Evolutionary conservation across 2,329 filamentous ascomycete genomes (phyloP).

Genomic region (Trichoderma atroviride): DNA sequence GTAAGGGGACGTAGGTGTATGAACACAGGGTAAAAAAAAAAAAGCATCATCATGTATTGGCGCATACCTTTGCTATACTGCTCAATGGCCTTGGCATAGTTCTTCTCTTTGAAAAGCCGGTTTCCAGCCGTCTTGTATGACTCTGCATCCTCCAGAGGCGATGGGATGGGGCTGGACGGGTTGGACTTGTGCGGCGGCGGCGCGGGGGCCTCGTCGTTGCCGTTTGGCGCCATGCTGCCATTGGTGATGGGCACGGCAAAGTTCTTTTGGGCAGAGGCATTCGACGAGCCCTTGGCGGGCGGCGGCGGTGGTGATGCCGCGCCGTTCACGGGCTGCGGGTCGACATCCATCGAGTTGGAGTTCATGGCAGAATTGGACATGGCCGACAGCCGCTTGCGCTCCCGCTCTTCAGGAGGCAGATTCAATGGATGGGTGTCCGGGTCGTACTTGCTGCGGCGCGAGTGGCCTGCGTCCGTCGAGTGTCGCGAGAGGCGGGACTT

Average conservation of each 20-base stretch:
- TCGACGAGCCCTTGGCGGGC: slow-evolving; percentile 31
- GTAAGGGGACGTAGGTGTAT: neutral
- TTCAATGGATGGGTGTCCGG: slow-evolving; percentile 84
- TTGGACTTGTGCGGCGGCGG: slow-evolving; percentile 74
- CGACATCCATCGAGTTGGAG: slow-evolving; percentile 73
- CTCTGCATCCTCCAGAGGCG: slow-evolving; percentile 75
- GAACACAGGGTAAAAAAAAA: neutral
- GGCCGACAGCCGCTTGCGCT: slow-evolving; percentile 74
- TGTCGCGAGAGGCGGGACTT: slow-evolving; percentile 52
- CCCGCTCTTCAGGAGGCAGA: slow-evolving; percentile 84
- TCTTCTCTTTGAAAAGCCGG: slow-evolving; percentile 93
- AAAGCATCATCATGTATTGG: neutral
- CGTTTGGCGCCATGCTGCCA: slow-evolving; percentile 34
- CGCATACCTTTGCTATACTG: slow-evolving; percentile 89
- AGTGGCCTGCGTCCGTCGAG: slow-evolving; percentile 50
- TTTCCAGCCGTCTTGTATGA: slow-evolving; percentile 91
- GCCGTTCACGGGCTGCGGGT: slow-evolving; percentile 62
- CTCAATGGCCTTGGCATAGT: slow-evolving; percentile 83
- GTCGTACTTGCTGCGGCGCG: slow-evolving; percentile 60
- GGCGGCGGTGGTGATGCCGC: slow-evolving; percentile 57
- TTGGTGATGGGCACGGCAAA: slow-evolving; percentile 58
- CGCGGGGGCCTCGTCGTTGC: slow-evolving; percentile 53
- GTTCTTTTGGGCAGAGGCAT: slow-evolving; percentile 46
- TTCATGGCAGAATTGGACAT: slow-evolving; percentile 63
- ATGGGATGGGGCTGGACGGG: slow-evolving; percentile 59